Base-by-base conservation (phyloP, 768 basidiomycete species). In the Tulasnella sp. region DNA sequence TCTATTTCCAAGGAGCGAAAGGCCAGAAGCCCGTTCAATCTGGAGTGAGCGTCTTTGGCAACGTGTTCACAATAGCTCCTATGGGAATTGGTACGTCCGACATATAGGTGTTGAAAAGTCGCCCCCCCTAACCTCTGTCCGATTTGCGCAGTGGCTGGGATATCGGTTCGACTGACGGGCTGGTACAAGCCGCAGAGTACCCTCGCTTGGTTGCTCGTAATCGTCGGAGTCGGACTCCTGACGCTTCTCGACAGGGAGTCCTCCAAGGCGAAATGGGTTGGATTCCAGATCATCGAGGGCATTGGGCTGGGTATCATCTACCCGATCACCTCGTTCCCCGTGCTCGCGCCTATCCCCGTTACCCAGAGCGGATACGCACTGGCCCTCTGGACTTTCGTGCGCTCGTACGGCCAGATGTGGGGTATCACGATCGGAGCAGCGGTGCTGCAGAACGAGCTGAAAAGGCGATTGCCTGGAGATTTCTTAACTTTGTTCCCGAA, bases 381-480 rank as follows among this genome's bases (percentile, higher is more conserved):
- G 1, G 75, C 74, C 3, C 74, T 76, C 41, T 75, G 69, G 29
- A 44, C 67, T 26, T 76, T 79, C 76, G 75, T 79, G 62, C 78
- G 80, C 62, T 76, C 76, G 5, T 80, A 80, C 36, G 67, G 17
- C 7, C 40, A 68, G 67, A 68, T 36, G 6, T 68, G 67, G 67
- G 67, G 67, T 71, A 41, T 87, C 74, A 80, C 83, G 0, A 82
- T 88, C 72, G 83, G 84, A 1, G 80, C 80, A 16, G 81, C 83
- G 0, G 80, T 88, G 52, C 79, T 88, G 7, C 84, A 86, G 74
- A 88, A 86, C 77, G 73, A 82, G 66, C 82, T 88, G 16, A 75
- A 76, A 8, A 78, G 76, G 35, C 76, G 75, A 0, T 81, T 88
- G 0, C 85, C 87, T 0, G 42, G 73, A 3, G 78, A 76, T 0